Base-by-base conservation (phyloP, 768 basidiomycete genomes). In the Termitomyces sp. region DNA sequence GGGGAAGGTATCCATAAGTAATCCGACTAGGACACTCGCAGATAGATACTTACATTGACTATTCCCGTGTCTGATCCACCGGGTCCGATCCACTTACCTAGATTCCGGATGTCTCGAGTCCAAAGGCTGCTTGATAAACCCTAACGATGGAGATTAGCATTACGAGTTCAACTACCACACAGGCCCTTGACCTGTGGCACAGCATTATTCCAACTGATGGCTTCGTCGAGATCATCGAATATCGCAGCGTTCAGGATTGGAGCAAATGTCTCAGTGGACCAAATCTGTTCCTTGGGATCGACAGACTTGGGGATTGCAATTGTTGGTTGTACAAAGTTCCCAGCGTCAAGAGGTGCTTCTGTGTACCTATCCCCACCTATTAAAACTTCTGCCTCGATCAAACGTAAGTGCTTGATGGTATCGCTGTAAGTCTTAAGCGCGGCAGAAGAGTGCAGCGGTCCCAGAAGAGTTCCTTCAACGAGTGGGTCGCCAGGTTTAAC, bases 21-120 rank as follows among this genome's bases (percentile, higher is more conserved):
- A 16, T 42, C 48, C 56, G 60, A 22, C 44, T 45, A 13, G 51
- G 62, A 54, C 65, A 51, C n/a, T 53, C 36, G 48, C 51, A 54
- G 50, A 53, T 56, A 57, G 51, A 15, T 50, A 77, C 85, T 68
- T 69, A 91, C 92, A 72, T 95, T 94, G 59, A 94, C 92, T 62
- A 95, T 97, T 7, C 96, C 96, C 41, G 89, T 78, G 70, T 98
- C 96, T 26, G 88, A 90, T 31, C 95, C 95, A 58, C 80, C 78
- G 41, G 94, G 89, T 13, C 94, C 93, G 62, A 96, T 87, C 92
- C 94, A 97, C 73, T 85, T 90, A 52, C 95, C 93, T 54, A 97
- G 75, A 64, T 88, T 86, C 59, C 88, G 78, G 50, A 98, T 66
- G 65, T 92, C 88, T 41, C 84, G 83, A 51, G 95, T 95, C 90